Evolutionary conservation across 495 filamentous ascomycete species (phyloP).

Genomic region (Sordaria brevicollis): DNA sequence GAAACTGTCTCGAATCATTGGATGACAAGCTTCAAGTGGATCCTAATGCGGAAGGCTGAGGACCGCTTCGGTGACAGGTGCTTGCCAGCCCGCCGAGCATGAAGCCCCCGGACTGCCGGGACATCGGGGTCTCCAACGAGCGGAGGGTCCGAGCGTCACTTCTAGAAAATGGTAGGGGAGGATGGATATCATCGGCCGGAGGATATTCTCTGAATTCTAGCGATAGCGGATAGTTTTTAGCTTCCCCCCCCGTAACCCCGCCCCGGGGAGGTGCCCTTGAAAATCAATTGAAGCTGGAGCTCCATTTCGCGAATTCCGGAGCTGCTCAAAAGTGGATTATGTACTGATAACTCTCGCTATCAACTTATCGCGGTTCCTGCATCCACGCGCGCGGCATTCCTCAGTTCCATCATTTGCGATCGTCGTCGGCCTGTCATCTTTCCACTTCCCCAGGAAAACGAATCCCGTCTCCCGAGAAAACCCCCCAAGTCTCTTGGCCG

Average conservation of each 20-base stretch:
- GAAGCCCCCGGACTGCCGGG: neutral
- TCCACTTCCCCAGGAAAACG: neutral
- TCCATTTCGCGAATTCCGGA: neutral
- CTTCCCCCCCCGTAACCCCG: neutral
- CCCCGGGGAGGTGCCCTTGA: neutral
- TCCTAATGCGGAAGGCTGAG: neutral
- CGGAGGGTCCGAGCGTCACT: neutral
- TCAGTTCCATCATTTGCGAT: neutral
- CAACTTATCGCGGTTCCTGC: neutral
- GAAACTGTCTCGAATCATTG: neutral
- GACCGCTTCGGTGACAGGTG: neutral
- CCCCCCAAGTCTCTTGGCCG: conserved; percentile 1
- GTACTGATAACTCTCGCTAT: neutral
- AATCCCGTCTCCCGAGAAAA: too few relatives aligned
- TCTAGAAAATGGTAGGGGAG: neutral
- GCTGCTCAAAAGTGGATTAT: neutral
- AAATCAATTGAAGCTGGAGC: neutral
- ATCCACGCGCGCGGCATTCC: neutral
- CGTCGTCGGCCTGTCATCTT: neutral
- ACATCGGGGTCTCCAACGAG: neutral
- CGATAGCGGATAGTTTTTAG: neutral
- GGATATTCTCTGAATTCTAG: neutral
- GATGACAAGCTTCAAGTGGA: neutral
- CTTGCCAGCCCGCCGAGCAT: neutral
- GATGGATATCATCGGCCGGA: neutral